These are phyloP conservation scores for Tarenaya hassleriana DNA, from an alignment of 345 rosid genomes.

Conservation along the genomic window DNA sequence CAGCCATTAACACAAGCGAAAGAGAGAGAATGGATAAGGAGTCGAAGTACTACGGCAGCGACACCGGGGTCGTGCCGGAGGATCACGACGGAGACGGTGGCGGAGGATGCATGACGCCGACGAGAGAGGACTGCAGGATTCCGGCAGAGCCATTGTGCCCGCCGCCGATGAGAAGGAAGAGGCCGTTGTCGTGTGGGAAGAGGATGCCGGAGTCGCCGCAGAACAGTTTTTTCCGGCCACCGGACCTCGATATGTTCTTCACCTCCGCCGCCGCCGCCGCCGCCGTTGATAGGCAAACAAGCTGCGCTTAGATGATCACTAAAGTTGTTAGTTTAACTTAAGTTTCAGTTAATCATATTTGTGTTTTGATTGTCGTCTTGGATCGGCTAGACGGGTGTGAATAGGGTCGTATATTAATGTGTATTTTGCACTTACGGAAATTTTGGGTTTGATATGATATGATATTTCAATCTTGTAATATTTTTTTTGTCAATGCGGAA, in stretches of 20 bases:
- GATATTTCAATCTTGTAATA: too few relatives aligned
- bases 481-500: too few relatives aligned
- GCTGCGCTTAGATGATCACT: conserved; percentile 18
- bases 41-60: neutral
- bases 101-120: conserved; percentile 54
- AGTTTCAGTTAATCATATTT: too few relatives aligned
- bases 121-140: conserved; percentile 32
- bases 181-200: neutral
- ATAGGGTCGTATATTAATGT: too few relatives aligned
- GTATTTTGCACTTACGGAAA: too few relatives aligned
- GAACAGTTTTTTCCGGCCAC: conserved; percentile 59
- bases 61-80: conserved; percentile 2
- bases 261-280: conserved; percentile 21
- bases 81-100: conserved; percentile 22
- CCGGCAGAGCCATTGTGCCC: conserved; percentile 40
- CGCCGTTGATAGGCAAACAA: conserved; percentile 21
- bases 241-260: conserved; percentile 61
- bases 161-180: conserved; percentile 61
- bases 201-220: conserved; percentile 38
- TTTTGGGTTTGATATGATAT: too few relatives aligned
- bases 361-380: too few relatives aligned
- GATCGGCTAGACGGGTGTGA: too few relatives aligned
- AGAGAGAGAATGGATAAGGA: conserved; percentile 13
- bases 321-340: too few relatives aligned
- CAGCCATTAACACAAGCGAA: neutral